phyloP scores from a whole-genome alignment of 352 stramenopile genomes.

The Saprolegnia parasitica region DNA sequence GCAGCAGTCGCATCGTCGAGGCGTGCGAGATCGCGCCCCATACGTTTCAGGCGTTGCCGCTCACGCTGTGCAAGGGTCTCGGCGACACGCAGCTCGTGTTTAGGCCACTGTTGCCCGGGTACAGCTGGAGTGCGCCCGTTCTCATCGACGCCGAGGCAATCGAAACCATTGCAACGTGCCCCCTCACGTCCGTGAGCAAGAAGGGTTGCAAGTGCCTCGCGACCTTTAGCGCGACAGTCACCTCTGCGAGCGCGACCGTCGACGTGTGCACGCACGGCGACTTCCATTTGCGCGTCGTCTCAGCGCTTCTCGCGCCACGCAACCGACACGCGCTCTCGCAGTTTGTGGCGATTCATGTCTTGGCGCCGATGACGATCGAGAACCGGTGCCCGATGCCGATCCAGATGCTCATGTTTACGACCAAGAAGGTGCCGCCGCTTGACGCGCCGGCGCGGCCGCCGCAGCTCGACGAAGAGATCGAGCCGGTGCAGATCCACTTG shows the following conservation, averaged over 20 bases:
- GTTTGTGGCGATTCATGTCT: slow-evolving; percentile 62
- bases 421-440: slow-evolving; percentile 57
- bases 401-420: slow-evolving; percentile 63
- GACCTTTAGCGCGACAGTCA: slow-evolving; percentile 15
- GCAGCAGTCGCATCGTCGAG: background rate
- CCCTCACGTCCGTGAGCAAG: slow-evolving; percentile 40
- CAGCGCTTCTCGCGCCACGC: slow-evolving; percentile 53
- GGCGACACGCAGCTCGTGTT: slow-evolving; percentile 24
- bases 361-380: slow-evolving; percentile 62
- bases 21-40: slow-evolving; percentile 47
- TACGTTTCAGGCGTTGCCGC: slow-evolving; percentile 56
- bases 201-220: slow-evolving; percentile 53
- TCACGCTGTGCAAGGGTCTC: slow-evolving; percentile 54
- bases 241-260: background rate
- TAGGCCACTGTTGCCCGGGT: background rate
- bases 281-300: slow-evolving; percentile 46
- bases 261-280: slow-evolving; percentile 16
- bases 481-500: slow-evolving; percentile 71
- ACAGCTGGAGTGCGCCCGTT: slow-evolving; percentile 29
- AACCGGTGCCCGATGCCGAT: slow-evolving; percentile 75
- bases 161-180: slow-evolving; percentile 59
- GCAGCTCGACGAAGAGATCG: slow-evolving; percentile 30
- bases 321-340: slow-evolving; percentile 36
- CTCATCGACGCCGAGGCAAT: slow-evolving; percentile 56
- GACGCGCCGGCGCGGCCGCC: background rate